These are phyloP conservation scores for Calamus simplicifolius DNA, from an alignment of 176 grass and related monocot species.

Conservation along the genomic window DNA sequence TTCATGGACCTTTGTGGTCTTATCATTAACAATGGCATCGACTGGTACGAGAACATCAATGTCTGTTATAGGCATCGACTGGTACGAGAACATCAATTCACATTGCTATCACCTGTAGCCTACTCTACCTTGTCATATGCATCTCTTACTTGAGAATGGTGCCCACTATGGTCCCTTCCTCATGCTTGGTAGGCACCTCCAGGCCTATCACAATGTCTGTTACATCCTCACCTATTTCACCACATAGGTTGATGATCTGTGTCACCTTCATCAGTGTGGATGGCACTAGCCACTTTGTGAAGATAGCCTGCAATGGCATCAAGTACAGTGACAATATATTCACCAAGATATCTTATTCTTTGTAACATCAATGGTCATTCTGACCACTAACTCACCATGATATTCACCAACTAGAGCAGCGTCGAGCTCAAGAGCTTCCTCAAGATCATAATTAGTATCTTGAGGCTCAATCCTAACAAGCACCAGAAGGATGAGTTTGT, in stretches of 20 bases:
- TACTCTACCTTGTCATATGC: slow-evolving; percentile 93
- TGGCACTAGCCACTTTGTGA: slow-evolving; percentile 79
- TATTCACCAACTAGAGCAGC: slow-evolving; percentile 69
- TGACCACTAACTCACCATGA: slow-evolving; percentile 45
- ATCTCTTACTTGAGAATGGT: slow-evolving; percentile 76
- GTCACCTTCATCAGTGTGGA: slow-evolving; percentile 73
- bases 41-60: slow-evolving; percentile 92
- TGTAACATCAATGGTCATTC: slow-evolving; percentile 42
- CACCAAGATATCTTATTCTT: slow-evolving; percentile 50
- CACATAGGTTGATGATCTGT: slow-evolving; percentile 77
- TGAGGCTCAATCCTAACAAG: slow-evolving; percentile 38
- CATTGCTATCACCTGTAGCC: slow-evolving; percentile 10
- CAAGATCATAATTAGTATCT: slow-evolving; percentile 71
- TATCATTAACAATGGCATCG: slow-evolving; percentile 82
- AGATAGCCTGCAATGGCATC: slow-evolving; percentile 93
- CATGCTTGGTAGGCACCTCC: slow-evolving; percentile 66
- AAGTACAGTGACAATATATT: slow-evolving; percentile 91
- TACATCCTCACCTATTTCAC: slow-evolving; percentile 60
- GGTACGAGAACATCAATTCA: no score
- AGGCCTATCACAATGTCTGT: slow-evolving; percentile 69
- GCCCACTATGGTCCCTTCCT: slow-evolving; percentile 76
- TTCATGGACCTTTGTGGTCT: slow-evolving; percentile 72
- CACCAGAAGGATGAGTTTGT: slow-evolving; percentile 36
- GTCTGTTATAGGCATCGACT: no score
- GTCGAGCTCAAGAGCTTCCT: slow-evolving; percentile 88